These are phyloP conservation scores for Musa acuminata DNA, from an alignment of 176 grass and related monocot species.

Conservation along the genomic window DNA sequence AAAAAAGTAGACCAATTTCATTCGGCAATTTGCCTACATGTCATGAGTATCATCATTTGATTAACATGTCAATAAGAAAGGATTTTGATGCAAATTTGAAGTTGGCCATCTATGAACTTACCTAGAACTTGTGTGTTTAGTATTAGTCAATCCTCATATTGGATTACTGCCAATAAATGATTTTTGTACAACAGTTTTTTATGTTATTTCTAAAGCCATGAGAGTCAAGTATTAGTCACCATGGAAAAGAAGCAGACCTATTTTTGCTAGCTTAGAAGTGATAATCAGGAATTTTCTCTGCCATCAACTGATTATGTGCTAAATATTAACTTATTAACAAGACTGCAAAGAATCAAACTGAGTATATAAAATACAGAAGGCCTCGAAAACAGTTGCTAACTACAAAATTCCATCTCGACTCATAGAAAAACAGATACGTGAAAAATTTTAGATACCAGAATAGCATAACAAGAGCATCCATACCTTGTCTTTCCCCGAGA, in stretches of 20 bases:
- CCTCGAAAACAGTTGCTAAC: not conserved
- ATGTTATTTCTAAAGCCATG: too few species aligned
- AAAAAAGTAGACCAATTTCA: too few species aligned
- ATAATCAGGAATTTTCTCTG: not conserved
- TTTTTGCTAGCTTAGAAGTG: not conserved
- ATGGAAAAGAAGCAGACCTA: too few species aligned
- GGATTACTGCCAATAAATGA: not conserved
- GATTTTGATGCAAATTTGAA: not conserved
- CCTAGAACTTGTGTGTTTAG: not conserved
- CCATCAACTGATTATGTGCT: not conserved
- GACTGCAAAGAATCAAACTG: not conserved
- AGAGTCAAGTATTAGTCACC: too few species aligned
- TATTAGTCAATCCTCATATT: not conserved
- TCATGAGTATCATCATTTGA: too few species aligned
- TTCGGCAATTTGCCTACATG: too few species aligned
- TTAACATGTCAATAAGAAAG: too few species aligned
- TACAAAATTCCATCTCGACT: not conserved
- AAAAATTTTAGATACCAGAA: not conserved
- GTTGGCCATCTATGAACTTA: not conserved
- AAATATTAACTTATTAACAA: not conserved
- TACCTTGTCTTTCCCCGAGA: constrained; percentile 59
- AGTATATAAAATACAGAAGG: not conserved
- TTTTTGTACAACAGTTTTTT: too few species aligned
- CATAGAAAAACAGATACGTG: not conserved
- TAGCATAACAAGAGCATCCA: constrained; percentile 19